phyloP scores from a whole-genome alignment of 495 filamentous ascomycete genomes.

The Aspergillus wentii region DNA sequence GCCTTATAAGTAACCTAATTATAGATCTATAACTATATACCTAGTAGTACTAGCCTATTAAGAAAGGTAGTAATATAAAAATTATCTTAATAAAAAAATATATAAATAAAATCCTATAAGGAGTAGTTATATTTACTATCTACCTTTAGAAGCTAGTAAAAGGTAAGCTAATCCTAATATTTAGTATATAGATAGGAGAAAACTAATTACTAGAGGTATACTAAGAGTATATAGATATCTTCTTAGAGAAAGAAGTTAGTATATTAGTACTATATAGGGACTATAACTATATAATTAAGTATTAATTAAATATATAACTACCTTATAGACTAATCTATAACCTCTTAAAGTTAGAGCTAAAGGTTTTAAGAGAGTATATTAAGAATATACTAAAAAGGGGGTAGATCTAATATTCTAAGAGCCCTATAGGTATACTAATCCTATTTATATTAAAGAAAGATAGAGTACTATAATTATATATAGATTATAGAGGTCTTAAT shows the following conservation, averaged over 20 bases:
- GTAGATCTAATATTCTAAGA: not conserved
- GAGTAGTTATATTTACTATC: not conserved
- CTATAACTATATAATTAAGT: conserved; percentile 1
- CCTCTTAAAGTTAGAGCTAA: not conserved
- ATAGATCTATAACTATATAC: not conserved
- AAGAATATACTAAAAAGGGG: not conserved
- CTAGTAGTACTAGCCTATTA: not conserved
- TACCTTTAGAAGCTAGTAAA: not conserved
- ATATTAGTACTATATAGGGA: not conserved
- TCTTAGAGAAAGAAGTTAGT: not conserved
- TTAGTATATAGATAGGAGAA: not conserved
- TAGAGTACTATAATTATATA: conserved; percentile 5
- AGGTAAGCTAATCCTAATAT: not conserved
- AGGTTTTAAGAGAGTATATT: not conserved
- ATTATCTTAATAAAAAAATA: not conserved
- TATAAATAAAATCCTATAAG: not conserved
- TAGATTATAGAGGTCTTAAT: conserved; percentile 8
- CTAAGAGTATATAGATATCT: not conserved
- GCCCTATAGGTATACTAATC: not conserved
- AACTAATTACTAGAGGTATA: not conserved
- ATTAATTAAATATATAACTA: conserved; percentile 3
- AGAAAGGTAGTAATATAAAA: not conserved
- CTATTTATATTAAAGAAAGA: conserved; percentile 7
- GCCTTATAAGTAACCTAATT: not conserved
- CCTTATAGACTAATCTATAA: conserved; percentile 1